These are phyloP conservation scores for Echeveria elegans DNA, from an alignment of 164 flowering plant genomes.

Conservation along the genomic window DNA sequence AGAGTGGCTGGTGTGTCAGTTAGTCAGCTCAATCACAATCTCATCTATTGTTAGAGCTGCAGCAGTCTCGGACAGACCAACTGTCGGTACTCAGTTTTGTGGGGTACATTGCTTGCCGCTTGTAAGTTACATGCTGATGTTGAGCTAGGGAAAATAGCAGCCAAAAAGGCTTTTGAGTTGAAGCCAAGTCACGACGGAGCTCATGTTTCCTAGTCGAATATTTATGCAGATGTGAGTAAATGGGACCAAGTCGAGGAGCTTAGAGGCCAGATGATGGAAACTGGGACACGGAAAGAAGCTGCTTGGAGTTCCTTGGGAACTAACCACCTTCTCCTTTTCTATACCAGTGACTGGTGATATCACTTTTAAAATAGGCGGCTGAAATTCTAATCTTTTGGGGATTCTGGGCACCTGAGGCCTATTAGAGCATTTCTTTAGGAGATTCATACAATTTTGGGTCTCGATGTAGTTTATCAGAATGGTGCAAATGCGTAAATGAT, in stretches of 20 bases:
- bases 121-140: slow-evolving; percentile 60
- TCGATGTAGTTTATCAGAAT: too few relatives aligned
- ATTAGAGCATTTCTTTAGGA: too few relatives aligned
- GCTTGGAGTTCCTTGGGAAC: slow-evolving; percentile 69
- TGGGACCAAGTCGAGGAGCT: slow-evolving; percentile 61
- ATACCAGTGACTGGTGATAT: too few relatives aligned
- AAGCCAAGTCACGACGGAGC: slow-evolving; percentile 53
- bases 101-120: slow-evolving; percentile 76
- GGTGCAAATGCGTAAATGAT: too few relatives aligned
- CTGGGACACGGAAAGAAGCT: slow-evolving; percentile 44
- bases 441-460: too few relatives aligned
- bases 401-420: too few relatives aligned
- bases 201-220: slow-evolving; percentile 60
- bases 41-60: slow-evolving; percentile 46
- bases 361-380: too few relatives aligned
- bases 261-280: slow-evolving; percentile 44
- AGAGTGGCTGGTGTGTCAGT: slow-evolving; percentile 22
- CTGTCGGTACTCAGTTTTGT: slow-evolving; percentile 49
- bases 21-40: slow-evolving; percentile 39
- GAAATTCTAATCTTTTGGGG: too few relatives aligned
- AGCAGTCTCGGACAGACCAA: slow-evolving; percentile 21
- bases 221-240: slow-evolving; percentile 55
- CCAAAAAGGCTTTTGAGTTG: slow-evolving; percentile 44
- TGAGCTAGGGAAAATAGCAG: slow-evolving; percentile 56
- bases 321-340: too few relatives aligned